Evolutionary conservation across 768 basidiomycete species (phyloP), one percentile per base, ranked within the genome.

Genomic region (Pholiota microspora): DNA sequence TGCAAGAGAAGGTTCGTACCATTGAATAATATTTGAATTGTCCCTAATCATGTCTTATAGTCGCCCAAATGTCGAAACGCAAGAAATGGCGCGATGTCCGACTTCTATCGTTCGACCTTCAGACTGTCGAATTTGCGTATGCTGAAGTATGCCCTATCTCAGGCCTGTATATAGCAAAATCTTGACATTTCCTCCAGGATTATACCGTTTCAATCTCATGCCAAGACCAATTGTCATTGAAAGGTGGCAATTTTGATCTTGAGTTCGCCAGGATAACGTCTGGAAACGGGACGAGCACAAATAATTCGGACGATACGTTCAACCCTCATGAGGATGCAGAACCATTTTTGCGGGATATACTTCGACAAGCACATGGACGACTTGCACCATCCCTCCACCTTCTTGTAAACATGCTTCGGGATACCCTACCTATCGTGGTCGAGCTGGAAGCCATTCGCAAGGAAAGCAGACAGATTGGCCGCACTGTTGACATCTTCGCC

Each of bases 101-200:
- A n/a, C 72, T 96, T 49, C 77, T 94, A 55, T 92, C 90, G 3
- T 96, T 96, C 68, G 92, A 96, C 68, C 73, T 96, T 13, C 92
- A 92, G 63, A 93, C 92, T 0, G 93, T 94, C n/a, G 88, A 94
- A 62, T 89, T 96, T 64, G 83, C 84, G 2, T 95, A 95, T 66
- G 81, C 87, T 8, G 71, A 71, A 49, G 89, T 84, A 66, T 58
- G 73, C 55, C 46, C 35, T 29, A 27, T 42, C 44, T 16, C 38
- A 35, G 29, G 13, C 18, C 16, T 23, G 10, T 27, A 7, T 48
- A 16, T 23, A 2, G 36, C 32, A 35, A 34, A 31, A 38, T 49
- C 7, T 58, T 49, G 27, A 48, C 21, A 21, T 38, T 40, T 10
- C 13, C 27, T 24, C n/a, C 24, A 89, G 88, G 84, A 86, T 64